Conservation (phyloP, 2,329 filamentous ascomycete genomes). For the Sporothrix pallida region DNA sequence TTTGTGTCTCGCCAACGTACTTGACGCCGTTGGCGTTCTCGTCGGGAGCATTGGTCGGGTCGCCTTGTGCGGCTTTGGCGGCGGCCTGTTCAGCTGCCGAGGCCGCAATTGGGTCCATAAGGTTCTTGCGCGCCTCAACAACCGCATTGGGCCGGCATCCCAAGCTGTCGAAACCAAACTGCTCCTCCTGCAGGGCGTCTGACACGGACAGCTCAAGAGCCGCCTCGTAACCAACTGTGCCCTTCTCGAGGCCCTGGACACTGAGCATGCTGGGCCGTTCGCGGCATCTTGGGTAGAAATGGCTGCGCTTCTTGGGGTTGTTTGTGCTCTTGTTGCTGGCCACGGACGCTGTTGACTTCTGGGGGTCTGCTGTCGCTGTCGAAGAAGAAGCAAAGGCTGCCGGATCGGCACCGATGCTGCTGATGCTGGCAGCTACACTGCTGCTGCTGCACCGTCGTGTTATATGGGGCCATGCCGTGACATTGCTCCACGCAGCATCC, state of each 20-base stretch:
- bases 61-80: conserved; percentile 19
- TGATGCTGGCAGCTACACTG: conserved; percentile 40
- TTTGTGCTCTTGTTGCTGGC: neutral
- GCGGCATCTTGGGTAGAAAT: conserved; percentile 64
- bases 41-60: conserved; percentile 12
- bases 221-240: conserved; percentile 71
- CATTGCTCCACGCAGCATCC: conserved; percentile 66
- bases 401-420: neutral
- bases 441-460: conserved; percentile 49
- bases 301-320: conserved; percentile 53
- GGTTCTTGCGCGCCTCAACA: conserved; percentile 62
- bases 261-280: conserved; percentile 75
- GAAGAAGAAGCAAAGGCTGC: neutral
- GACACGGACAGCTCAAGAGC: conserved; percentile 69
- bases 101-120: conserved; percentile 55
- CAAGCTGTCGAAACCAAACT: conserved; percentile 63
- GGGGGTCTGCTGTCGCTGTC: neutral
- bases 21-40: conserved; percentile 52
- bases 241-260: conserved; percentile 73
- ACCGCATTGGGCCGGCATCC: conserved; percentile 61
- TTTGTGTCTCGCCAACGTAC: conserved; percentile 61
- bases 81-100: conserved; percentile 3
- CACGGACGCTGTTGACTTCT: neutral
- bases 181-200: conserved; percentile 68
- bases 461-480: conserved; percentile 68